A percentile compares a stretch with the other conserved stretches of the same genome.
phyloP scores from a whole-genome alignment of 1,139 yeast species.

The Candida neerlandica region DNA sequence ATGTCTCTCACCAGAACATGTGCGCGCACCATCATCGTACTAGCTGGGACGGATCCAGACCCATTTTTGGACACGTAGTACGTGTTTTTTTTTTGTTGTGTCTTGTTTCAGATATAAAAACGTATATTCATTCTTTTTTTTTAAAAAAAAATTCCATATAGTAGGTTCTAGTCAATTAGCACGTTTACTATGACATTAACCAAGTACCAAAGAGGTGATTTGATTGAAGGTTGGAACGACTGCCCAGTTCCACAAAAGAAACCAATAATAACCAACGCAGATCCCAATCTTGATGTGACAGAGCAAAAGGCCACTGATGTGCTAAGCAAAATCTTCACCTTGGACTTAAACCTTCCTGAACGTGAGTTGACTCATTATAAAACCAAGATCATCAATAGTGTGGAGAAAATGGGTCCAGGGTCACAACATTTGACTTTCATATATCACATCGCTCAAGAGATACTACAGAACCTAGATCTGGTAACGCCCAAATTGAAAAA shows the following conservation, averaged over 20 bases:
- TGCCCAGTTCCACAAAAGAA: slow-evolving; percentile 29
- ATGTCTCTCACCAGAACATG: too few species aligned
- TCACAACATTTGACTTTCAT: slow-evolving; percentile 23
- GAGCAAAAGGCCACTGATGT: slow-evolving; percentile 8
- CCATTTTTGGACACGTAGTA: too few species aligned
- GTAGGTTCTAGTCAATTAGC: too few species aligned
- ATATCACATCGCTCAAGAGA: slow-evolving; percentile 15
- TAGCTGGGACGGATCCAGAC: too few species aligned
- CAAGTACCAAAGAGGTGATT: slow-evolving; percentile 42
- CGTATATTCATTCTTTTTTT: too few species aligned
- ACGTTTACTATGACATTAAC: slow-evolving; percentile 31
- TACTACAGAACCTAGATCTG: slow-evolving; percentile 1
- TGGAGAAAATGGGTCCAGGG: slow-evolving; percentile 17
- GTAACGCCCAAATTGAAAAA: slow-evolving; percentile 8
- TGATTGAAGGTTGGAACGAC: slow-evolving; percentile 52
- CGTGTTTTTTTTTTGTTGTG: too few species aligned
- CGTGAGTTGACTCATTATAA: slow-evolving; percentile 42
- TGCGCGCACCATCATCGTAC: too few species aligned
- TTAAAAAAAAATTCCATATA: too few species aligned
- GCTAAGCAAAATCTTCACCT: slow-evolving; percentile 18
- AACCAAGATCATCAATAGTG: slow-evolving; percentile 26
- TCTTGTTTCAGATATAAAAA: too few species aligned
- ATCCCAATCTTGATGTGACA: slow-evolving; percentile 6
- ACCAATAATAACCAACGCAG: slow-evolving; percentile 4
- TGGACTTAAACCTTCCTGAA: slow-evolving; percentile 29